Base-by-base conservation (phyloP, 805 yeast genomes). In the Schwanniomyces vanrijiae region DNA sequence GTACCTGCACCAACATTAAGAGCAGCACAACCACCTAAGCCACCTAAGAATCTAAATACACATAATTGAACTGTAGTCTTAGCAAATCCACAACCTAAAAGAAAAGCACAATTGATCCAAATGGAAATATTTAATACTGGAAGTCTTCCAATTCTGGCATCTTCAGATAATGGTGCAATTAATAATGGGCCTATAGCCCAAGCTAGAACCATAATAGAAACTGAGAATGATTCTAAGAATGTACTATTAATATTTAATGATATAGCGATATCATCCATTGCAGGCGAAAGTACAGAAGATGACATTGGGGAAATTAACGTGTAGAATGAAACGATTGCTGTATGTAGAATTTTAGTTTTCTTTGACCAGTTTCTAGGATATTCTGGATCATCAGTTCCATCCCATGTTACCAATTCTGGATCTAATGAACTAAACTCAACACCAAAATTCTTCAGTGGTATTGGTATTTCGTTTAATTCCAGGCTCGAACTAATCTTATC, bases 381-480 rank as follows among this genome's bases (percentile, higher is more conserved):
- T 11, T 64, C 66, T 0, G 83, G 82, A 56, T 84, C 90, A 44
- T 78, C 75, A 14, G 72, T 75, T 3, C 83, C 82, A 26, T 82
- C 81, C 88, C 88, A 84, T 1, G 87, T 77, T 9, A 84, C 82
- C 41, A 84, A 65, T 55, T 84, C 88, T 0, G 88, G 88, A 55
- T 84, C 88, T 8, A 81, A 63, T 4, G 62, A 59, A 26, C 67
- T 66, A 58, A 77, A 82, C 55, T 83, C 86, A 7, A 68, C 69
- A 22, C 88, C 88, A 46, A 72, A 77, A 43, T 68, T 60, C 38
- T 61, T 64, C 11, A 65, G 55, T 6, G 74, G 73, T 13, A 71
- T 66, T 3, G 64, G 47, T n/a, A 61, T 52, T 39, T 66, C 72
- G 3, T 66, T 64, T 5, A 61, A 29, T 20, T 41, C 43, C 16